These are phyloP conservation scores for Diplogelasinospora grovesii DNA, from an alignment of 495 filamentous ascomycete species.

Conservation along the genomic window DNA sequence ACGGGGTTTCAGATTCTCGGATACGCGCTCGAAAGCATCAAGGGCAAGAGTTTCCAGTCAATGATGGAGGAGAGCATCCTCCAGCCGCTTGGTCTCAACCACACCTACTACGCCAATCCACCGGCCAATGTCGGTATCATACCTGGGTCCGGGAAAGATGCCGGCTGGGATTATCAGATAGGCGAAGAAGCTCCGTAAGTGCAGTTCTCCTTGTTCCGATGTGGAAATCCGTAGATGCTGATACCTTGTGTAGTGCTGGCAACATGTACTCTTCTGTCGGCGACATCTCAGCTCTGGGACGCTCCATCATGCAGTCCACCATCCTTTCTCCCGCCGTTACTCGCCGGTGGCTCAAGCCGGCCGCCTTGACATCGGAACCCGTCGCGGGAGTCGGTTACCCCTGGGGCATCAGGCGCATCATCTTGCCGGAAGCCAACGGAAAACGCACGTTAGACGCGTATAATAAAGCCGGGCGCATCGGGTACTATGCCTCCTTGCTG, in stretches of 20 bases:
- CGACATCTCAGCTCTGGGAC: slow-evolving; percentile 48
- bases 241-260: slow-evolving; percentile 43
- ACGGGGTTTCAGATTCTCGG: slow-evolving; percentile 47
- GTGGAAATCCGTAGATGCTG: not conserved
- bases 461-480: slow-evolving; percentile 47
- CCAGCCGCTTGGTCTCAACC: slow-evolving; percentile 37
- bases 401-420: slow-evolving; percentile 49
- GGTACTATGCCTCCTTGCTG: slow-evolving; percentile 38
- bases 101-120: slow-evolving; percentile 33
- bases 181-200: slow-evolving; percentile 35
- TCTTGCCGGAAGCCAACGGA: slow-evolving; percentile 26
- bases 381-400: slow-evolving; percentile 45
- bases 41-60: slow-evolving; percentile 35
- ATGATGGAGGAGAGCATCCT: slow-evolving; percentile 41
- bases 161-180: slow-evolving; percentile 31
- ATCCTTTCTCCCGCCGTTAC: slow-evolving; percentile 41
- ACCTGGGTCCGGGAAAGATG: slow-evolving; percentile 16
- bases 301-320: slow-evolving; percentile 45
- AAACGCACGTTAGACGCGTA: slow-evolving; percentile 44
- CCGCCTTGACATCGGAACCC: slow-evolving; percentile 40
- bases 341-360: slow-evolving; percentile 53
- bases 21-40: slow-evolving; percentile 49
- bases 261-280: slow-evolving; percentile 49
- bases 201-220: not conserved
- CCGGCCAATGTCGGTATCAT: slow-evolving; percentile 26